These are phyloP conservation scores for Aspergillus versicolor DNA, from an alignment of 2,329 filamentous ascomycete genomes.

Conservation along the genomic window DNA sequence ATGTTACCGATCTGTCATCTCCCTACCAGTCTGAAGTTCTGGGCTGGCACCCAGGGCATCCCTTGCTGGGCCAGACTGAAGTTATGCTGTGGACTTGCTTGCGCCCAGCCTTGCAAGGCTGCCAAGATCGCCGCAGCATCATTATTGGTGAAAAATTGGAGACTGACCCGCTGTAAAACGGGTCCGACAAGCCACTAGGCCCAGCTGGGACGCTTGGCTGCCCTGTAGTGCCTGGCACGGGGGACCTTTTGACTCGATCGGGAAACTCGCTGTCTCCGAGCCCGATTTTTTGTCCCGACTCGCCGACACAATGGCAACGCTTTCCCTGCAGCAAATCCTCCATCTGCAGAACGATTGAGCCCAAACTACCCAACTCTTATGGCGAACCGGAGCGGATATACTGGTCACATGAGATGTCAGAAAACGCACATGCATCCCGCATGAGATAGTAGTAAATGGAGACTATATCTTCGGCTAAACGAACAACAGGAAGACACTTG, in stretches of 20 bases:
- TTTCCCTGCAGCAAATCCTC: not conserved
- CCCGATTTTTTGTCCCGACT: too few species aligned
- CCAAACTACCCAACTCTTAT: not conserved
- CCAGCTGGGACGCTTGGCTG: not conserved
- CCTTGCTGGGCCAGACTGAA: not conserved
- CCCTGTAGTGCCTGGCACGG: not conserved
- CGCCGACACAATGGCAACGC: not conserved
- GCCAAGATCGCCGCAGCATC: conserved; percentile 11
- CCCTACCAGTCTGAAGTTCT: not conserved
- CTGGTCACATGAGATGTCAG: not conserved
- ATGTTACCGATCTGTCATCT: too few species aligned
- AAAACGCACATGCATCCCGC: not conserved
- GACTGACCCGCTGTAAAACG: not conserved
- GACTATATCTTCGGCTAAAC: conserved; percentile 13
- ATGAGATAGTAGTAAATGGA: not conserved
- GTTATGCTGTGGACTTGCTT: not conserved
- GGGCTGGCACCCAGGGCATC: not conserved
- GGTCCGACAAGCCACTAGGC: not conserved
- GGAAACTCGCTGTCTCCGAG: not conserved
- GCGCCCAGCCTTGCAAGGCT: conserved; percentile 24
- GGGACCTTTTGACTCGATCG: not conserved
- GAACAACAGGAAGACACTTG: conserved; percentile 5
- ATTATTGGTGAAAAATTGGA: conserved; percentile 4
- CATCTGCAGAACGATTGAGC: not conserved
- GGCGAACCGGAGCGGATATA: not conserved